Conservation (phyloP, 306 rosid genomes). For the Cucumis hystrix region DNA sequence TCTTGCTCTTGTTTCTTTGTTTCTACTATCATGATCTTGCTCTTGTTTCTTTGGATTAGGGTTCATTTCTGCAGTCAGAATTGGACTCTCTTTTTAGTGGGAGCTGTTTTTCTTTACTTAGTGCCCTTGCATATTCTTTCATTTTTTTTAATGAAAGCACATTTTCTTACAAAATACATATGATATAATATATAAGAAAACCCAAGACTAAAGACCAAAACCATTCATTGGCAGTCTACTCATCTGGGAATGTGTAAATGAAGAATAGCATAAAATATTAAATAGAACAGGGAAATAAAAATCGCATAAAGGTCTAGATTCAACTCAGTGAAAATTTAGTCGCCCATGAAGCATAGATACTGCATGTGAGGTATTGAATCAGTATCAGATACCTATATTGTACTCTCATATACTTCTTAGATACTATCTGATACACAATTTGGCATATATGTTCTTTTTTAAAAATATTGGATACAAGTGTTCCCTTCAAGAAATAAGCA, state of each 20-base stretch:
- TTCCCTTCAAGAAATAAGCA: too few relatives aligned
- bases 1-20: too few relatives aligned
- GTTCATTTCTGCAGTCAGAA: not conserved
- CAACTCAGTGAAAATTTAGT: not conserved
- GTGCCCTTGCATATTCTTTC: not conserved
- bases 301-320: not conserved
- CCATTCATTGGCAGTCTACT: not conserved
- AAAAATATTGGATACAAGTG: too few relatives aligned
- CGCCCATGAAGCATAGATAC: too few relatives aligned
- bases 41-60: not conserved
- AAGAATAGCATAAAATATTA: not conserved
- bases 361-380: too few relatives aligned
- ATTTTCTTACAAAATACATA: too few relatives aligned
- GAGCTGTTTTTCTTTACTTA: not conserved
- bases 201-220: not conserved
- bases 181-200: not conserved
- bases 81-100: not conserved
- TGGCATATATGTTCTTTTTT: too few relatives aligned
- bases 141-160: not conserved
- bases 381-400: too few relatives aligned
- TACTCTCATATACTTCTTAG: too few relatives aligned
- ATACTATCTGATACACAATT: too few relatives aligned
- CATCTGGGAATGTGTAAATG: not conserved
- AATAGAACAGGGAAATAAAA: not conserved
- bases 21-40: not conserved